Conservation (phyloP, 192 early-diverging fungal species). For the Allomyces javanicus region DNA sequence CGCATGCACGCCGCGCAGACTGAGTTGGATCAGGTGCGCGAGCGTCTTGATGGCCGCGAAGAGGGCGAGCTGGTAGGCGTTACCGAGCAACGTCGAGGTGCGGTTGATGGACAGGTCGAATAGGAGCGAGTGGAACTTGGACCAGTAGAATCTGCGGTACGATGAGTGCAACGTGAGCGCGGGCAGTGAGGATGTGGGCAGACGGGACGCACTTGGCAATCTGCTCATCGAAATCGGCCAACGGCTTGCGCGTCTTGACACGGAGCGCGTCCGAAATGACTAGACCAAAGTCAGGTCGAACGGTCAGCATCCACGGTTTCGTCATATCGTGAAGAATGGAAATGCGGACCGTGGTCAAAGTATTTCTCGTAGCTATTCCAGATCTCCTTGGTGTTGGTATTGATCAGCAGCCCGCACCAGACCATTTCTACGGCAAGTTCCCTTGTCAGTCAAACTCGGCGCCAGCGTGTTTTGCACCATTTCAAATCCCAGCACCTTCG, state of each 20-base stretch:
- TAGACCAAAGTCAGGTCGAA: too few relatives aligned
- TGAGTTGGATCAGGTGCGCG: not conserved
- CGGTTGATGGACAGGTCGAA: not conserved
- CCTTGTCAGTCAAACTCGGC: not conserved
- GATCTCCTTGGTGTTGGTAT: conserved; percentile 43
- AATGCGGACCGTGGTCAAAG: too few relatives aligned
- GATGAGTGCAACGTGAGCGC: too few relatives aligned
- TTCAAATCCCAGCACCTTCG: not conserved
- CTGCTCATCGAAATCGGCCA: too few relatives aligned
- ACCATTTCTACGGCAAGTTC: conserved; percentile 30
- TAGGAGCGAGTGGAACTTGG: not conserved
- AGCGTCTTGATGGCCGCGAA: not conserved
- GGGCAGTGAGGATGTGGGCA: too few relatives aligned
- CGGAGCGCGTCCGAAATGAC: too few relatives aligned
- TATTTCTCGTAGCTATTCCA: conserved; percentile 2
- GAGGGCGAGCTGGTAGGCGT: not conserved
- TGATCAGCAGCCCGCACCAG: conserved; percentile 68
- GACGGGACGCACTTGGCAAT: too few relatives aligned
- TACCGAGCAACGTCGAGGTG: not conserved
- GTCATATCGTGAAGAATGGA: too few relatives aligned
- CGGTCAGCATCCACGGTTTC: too few relatives aligned
- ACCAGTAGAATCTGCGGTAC: too few relatives aligned
- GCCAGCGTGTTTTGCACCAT: not conserved
- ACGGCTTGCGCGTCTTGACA: too few relatives aligned
- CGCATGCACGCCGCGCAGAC: too few relatives aligned